Conservation (phyloP, 2,329 filamentous ascomycete genomes). For the Fusarium avenaceum region DNA sequence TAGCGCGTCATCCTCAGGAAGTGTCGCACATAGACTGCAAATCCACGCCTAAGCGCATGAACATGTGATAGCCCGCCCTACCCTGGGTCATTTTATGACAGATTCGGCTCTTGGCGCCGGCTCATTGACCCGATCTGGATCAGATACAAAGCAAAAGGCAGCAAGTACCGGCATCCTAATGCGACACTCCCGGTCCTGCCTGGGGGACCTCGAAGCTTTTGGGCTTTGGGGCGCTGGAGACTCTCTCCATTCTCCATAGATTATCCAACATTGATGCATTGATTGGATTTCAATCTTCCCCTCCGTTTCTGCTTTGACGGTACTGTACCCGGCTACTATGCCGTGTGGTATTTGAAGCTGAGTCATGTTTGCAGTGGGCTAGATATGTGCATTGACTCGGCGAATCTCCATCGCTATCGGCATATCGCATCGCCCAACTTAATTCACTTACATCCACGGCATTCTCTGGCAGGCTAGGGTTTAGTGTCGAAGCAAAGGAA, state of each 20-base stretch:
- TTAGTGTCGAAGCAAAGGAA: conserved; percentile 13
- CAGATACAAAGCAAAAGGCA: conserved; percentile 40
- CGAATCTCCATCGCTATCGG: conserved; percentile 35
- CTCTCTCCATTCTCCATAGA: conserved; percentile 14
- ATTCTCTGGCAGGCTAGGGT: conserved; percentile 22
- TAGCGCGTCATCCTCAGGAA: conserved; percentile 17
- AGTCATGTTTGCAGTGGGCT: conserved; percentile 19
- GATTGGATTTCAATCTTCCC: conserved; percentile 5
- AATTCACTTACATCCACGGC: conserved; percentile 34
- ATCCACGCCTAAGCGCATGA: not conserved
- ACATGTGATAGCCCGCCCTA: conserved; percentile 33
- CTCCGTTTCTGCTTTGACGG: not conserved
- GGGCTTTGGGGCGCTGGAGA: conserved; percentile 1
- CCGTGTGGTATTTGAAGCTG: conserved; percentile 1
- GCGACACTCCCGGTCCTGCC: conserved; percentile 23
- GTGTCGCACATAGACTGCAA: conserved; percentile 2
- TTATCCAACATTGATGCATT: conserved; percentile 15
- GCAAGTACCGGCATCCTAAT: conserved; percentile 45
- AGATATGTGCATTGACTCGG: conserved; percentile 27
- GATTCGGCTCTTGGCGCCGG: conserved; percentile 32
- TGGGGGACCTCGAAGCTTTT: conserved; percentile 13
- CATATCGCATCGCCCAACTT: conserved; percentile 14
- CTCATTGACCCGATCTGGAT: conserved; percentile 42
- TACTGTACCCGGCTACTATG: conserved; percentile 28
- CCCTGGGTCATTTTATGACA: conserved; percentile 35